Base-by-base conservation (phyloP, 768 basidiomycete species). In the Mycena belliarum region DNA sequence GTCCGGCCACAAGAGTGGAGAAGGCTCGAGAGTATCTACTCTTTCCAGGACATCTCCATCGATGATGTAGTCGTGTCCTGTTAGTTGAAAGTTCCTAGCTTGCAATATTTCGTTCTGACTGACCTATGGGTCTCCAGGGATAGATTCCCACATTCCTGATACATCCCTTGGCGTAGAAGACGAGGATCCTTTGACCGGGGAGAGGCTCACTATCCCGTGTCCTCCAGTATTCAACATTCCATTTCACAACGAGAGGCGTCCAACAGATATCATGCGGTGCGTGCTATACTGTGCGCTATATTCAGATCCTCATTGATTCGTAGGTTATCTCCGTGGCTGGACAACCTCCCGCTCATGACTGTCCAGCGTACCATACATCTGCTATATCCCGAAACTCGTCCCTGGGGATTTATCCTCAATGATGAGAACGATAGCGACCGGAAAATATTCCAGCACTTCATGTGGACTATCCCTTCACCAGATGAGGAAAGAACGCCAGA, bases 251-350 rank as follows among this genome's bases (percentile, higher is more conserved):
- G 72, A 77, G 18, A 70, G 69, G 49, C 73, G 70, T 18, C 76
- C 78, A 3, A 69, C 75, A 18, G 74, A 79, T 56, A 72, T 82
- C 24, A 66, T 73, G 49, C 74, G 76, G 83, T 83, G 62, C 41
- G 73, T 38, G 25, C 28, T 11, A 1, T 59, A 35, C 48, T 47
- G 15, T 35, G 6, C 8, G 42, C 25, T 20, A 37, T 10, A 18
- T 49, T 6, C 65, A 35, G 61, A 26, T 3, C 35, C 48, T 24
- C 24, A 44, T 16, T 52, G 21, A 1, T 18, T 44, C 4, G 24
- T 49, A 85, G 84, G 28, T 67, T 84, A 38, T 67, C 71, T 23
- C 68, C 72, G 24, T 86, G 84, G 84, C 62, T 85, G 16, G 75
- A 76, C 25, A 75, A 75, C 54, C 74, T 82, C 45, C 82, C 84